Evolutionary conservation across 2,329 filamentous ascomycete species (phyloP).

Genomic region (Xylaria sp.): DNA sequence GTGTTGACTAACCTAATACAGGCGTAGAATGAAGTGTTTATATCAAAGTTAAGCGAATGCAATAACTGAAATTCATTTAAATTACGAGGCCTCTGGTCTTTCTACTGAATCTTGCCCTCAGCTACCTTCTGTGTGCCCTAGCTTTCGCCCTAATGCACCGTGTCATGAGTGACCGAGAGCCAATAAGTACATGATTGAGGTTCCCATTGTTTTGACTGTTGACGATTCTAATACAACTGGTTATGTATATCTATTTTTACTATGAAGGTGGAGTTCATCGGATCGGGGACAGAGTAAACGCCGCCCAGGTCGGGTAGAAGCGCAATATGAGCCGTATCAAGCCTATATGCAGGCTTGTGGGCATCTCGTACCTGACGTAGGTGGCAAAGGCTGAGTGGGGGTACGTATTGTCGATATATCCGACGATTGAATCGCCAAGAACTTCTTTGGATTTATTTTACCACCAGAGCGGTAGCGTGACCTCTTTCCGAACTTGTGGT

Average conservation of each 20-base stretch:
- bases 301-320: too few relatives aligned
- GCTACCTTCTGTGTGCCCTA: too few relatives aligned
- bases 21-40: too few relatives aligned
- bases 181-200: not conserved
- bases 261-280: too few relatives aligned
- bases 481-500: conserved; percentile 19
- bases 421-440: not conserved
- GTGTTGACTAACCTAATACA: too few relatives aligned
- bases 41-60: too few relatives aligned
- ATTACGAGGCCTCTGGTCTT: too few relatives aligned
- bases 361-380: not conserved
- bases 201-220: not conserved
- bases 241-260: not conserved
- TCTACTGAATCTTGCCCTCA: too few relatives aligned
- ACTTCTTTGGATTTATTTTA: not conserved
- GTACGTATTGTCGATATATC: not conserved
- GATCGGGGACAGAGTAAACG: not conserved
- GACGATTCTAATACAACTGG: not conserved
- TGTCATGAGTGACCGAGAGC: too few relatives aligned
- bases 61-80: too few relatives aligned
- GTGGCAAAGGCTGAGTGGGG: not conserved
- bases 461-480: conserved; percentile 10
- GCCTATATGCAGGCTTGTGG: not conserved
- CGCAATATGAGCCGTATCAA: not conserved
- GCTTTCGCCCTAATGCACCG: too few relatives aligned